Base-by-base conservation (phyloP, 2,329 filamentous ascomycete species). In the Rasamsonia emersonii region DNA sequence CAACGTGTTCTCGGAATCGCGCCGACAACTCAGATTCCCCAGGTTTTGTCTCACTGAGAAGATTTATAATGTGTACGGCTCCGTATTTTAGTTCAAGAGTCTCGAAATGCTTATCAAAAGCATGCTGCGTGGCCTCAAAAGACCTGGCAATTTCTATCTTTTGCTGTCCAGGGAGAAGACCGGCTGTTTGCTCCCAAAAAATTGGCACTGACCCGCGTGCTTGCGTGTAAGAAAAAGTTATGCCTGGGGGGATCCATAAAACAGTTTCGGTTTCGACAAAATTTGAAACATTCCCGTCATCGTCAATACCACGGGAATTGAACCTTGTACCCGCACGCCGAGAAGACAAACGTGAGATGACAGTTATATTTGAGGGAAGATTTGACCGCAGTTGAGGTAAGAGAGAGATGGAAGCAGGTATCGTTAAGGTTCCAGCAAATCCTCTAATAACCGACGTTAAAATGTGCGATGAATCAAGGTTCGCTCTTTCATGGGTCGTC, bases 241-340 rank as follows among this genome's bases (percentile, higher is more conserved):
- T 75, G 1, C 68, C 69, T 1, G 77, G 75, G 1, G 83, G 82
- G 45, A 80, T 81, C 81, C 84, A 94, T 51, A 93, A 88, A 24
- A 89, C 77, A 0, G 86, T 93, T 61, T 98, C 91, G 0, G 86
- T 91, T 59, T 98, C 91, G n/a, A 96, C 91, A 59, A 94, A 98
- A 58, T 98, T 98, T 39, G 91, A 88, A 17, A 96, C 91, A 48
- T 96, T 86, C 9, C 91, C 91, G 51, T 96, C 86, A 54, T 98
- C 91, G 51, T 98, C 91, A 42, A 98, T 94, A 23, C 91, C 91
- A 45, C 91, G 75, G n/a, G 89, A 82, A 56, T 96, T 96, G 68
- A 96, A 98, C 24, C 91, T 75, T 10, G 91, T 98, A 14, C 91
- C 91, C 11, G 91, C 91, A 61, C 89, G 77, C 45, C 79, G 74